These are phyloP conservation scores for Aspergillus novofumigatus DNA, from an alignment of 2,329 filamentous ascomycete genomes.

Conservation along the genomic window DNA sequence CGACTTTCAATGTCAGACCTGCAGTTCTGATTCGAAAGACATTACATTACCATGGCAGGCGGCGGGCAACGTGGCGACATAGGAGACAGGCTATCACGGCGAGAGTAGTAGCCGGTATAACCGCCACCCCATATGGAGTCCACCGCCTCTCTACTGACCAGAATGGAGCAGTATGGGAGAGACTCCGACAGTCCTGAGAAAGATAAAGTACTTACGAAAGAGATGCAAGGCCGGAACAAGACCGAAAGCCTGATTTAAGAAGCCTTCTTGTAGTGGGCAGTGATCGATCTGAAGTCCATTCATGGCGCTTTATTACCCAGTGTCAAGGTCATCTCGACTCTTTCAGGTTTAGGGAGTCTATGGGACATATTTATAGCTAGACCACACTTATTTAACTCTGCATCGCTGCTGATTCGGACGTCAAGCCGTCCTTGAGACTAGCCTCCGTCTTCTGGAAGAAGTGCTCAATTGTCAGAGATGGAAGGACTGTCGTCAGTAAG, in stretches of 20 bases:
- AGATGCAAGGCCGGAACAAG: background rate
- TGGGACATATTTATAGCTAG: too few relatives aligned
- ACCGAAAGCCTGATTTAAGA: background rate
- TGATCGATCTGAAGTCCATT: background rate
- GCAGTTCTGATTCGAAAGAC: too few relatives aligned
- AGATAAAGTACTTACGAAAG: background rate
- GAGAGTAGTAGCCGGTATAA: too few relatives aligned
- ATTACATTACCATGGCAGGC: too few relatives aligned
- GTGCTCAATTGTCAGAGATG: background rate
- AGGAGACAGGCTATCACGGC: too few relatives aligned
- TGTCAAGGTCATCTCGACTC: background rate
- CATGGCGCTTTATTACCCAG: background rate
- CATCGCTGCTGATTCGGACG: background rate
- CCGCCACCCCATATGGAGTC: background rate
- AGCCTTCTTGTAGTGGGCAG: background rate
- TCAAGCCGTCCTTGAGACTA: too few relatives aligned
- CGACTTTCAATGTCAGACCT: too few relatives aligned
- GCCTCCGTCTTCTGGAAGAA: background rate
- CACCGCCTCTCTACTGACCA: background rate
- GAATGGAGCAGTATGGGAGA: background rate
- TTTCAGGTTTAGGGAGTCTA: background rate
- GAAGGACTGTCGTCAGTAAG: background rate
- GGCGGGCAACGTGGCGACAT: too few relatives aligned
- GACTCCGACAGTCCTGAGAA: background rate
- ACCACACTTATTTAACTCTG: background rate